Base-by-base conservation (phyloP, 2,329 filamentous ascomycete genomes). In the Phialophora verrucosa region DNA sequence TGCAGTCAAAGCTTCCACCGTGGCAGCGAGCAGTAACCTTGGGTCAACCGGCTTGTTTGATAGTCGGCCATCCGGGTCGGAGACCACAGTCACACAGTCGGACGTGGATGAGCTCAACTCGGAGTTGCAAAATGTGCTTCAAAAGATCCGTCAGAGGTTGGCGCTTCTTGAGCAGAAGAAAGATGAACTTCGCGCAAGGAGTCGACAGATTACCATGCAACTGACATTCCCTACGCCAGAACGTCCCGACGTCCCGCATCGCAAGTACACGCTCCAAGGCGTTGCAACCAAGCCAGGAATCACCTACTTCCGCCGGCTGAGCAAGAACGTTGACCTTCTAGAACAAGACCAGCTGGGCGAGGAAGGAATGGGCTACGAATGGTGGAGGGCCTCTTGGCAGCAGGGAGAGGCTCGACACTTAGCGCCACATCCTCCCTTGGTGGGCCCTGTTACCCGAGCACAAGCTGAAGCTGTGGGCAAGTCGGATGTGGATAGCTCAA, bases 211-310 rank as follows among this genome's bases (percentile, higher is more conserved):
- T 65, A 80, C 82, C 4, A 79, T 78, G 50, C 75, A 78, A 27
- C 80, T 85, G 66, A 85, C 82, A 7, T 78, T 80, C 17, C 76
- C 79, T 6, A 75, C 82, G 6, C 73, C 80, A 31, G 75, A 80
- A 42, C 75, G 75, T 14, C 74, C 78, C 12, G 74, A 80, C 42
- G 73, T 78, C 47, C 80, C 80, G 49, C 73, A 79, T 47, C 64
- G 57, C 74, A 82, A 80, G 58, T 88, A 88, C 72, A 83, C 82
- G 1, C 79, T 89, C 25, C 82, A 83, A 53, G 87, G 87, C 31
- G 83, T 88, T 4, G 84, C 84, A 44, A 88, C 86, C 3, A 81
- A 83, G 57, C 80, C 84, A 0, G 83, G 85, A 71, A 80, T 87
- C 29, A 85, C 83, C 38, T 89, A 88, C 70, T 75, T 89, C 17